Base-by-base conservation (phyloP, 2,329 filamentous ascomycete species). In the Pseudopyricularia javanii region DNA sequence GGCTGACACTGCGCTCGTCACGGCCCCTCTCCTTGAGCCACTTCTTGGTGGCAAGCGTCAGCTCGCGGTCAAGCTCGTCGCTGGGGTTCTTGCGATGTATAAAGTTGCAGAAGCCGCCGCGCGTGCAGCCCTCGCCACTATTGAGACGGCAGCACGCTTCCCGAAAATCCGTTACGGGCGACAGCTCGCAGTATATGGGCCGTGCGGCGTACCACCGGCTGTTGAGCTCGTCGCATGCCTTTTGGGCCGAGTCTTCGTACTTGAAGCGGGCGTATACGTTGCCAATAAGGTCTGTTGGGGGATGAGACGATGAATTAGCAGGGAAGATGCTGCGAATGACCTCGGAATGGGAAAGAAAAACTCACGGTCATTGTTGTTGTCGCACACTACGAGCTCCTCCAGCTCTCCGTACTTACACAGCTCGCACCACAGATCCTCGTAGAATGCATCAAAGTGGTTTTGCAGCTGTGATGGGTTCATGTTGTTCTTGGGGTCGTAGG, bases 191-290 rank as follows among this genome's bases (percentile, higher is more conserved):
- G 76, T 98, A 98, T 70, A 98, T 95, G 58, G 93, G 93, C 52
- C 93, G 80, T 20, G 88, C 93, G 56, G 93, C 91, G 73, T 98
- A 98, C 93, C 93, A 98, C 63, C 93, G 85, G 54, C 80, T 84
- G 71, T 97, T 98, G 61, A 97, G 81, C 56, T 86, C 85, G 71
- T 97, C 93, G 78, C 91, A 96, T 56, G 93, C 93, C 58, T 83
- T 81, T 69, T 97, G 91, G 51, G 93, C 91, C 53, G 85, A 85
- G 70, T 98, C 93, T 78, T 98, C 93, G 79, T 97, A 98, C 74
- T 98, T 98, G 85, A 97, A 98, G 61, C 93, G 89, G 51, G 93
- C 93, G 75, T 98, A 98, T 64, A 98, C 93, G 71, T 98, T 98
- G 65, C 93, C 93, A 66, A 98, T 96, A 52, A 98, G 79, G 72